Base-by-base conservation (phyloP, 768 basidiomycete species). In the Termitomyces sp. region DNA sequence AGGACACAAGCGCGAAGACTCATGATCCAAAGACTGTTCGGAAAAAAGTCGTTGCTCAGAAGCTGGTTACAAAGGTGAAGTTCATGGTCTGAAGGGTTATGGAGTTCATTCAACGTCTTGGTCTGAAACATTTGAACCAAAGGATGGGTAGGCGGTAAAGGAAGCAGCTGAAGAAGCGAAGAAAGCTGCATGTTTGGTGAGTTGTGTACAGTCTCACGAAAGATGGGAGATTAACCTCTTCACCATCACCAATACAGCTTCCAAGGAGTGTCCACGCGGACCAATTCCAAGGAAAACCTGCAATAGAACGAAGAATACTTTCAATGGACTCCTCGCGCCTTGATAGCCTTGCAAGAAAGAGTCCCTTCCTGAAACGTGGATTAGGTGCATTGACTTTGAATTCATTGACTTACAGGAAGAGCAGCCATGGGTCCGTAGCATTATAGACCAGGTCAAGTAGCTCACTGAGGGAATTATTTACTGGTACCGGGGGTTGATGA, bases 241-340 rank as follows among this genome's bases (percentile, higher is more conserved):
- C 92, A 15, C 86, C 86, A 63, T 94, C 92, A 14, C 85, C 83
- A 37, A 95, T 81, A 69, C 91, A 91, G 57, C 85, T 86, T 3
- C 83, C 83, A n/a, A 98, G 78, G 47, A 94, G 81, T 8, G 83
- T 76, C 95, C 95, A 98, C n/a, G 86, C 79, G 32, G 91, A 90
- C 95, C 96, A 98, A 70, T 98, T 98, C 87, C 92, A 98, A 12
- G 91, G 89, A 68, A 88, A 92, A 5, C 81, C 81, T 42, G 82
- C 80, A 47, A 96, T 87, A 12, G 94, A 95, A 38, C 85, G 74
- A 17, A 97, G 77, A 14, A 86, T 83, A 65, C 79, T 82, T 70
- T 96, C 94, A 12, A 96, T 90, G 1, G 96, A 94, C 69, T 94
- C 91, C 62, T 92, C 87, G 31, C 94, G 83, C 62, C 91, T 82